Evolutionary conservation across 75 land plant genomes (phyloP).

Genomic region (Adiantum capillusveneris): DNA sequence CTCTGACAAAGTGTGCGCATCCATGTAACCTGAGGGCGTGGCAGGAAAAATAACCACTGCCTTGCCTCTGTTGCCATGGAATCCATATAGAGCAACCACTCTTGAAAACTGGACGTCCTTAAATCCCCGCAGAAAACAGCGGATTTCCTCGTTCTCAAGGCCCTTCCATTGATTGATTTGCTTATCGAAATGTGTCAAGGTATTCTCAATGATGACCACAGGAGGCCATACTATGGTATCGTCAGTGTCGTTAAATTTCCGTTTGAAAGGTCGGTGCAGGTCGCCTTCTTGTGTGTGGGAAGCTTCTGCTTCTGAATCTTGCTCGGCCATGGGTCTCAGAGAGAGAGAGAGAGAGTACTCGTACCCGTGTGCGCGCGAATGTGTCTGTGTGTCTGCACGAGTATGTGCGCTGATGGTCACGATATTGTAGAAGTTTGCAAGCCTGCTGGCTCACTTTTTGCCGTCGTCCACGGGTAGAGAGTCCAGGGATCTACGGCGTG

Average conservation of each 20-base stretch:
- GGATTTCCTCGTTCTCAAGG: slow-evolving; percentile 17
- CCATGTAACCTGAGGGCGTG: slow-evolving; percentile 19
- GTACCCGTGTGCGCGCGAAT: too few relatives aligned
- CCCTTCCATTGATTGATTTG: slow-evolving; percentile 9
- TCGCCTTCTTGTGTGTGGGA: too few relatives aligned
- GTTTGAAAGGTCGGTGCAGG: too few relatives aligned
- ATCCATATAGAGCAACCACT: slow-evolving; percentile 13
- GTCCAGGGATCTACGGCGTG: too few relatives aligned
- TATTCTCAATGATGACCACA: slow-evolving; percentile 72
- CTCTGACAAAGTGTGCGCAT: slow-evolving; percentile 17
- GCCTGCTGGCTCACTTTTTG: too few relatives aligned
- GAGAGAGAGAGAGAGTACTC: too few relatives aligned
- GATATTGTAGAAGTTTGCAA: too few relatives aligned
- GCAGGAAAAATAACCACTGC: slow-evolving; percentile 19
- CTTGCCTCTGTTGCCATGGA: slow-evolving; percentile 8
- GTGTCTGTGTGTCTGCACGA: too few relatives aligned
- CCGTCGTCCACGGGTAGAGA: too few relatives aligned
- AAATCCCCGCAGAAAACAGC: slow-evolving; percentile 8
- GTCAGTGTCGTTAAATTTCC: slow-evolving; percentile 12
- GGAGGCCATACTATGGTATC: slow-evolving; percentile 84
- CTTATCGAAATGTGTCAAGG: slow-evolving; percentile 17
- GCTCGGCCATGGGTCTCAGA: too few relatives aligned
- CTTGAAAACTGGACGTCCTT: slow-evolving; percentile 17
- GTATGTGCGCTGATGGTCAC: too few relatives aligned
- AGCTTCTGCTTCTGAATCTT: too few relatives aligned